Percentiles rank a stretch among this genome's conserved stretches.
Evolutionary conservation across 371 early-diverging fungal genomes (phyloP).

Genomic region (Dentiscutata heterogama): DNA sequence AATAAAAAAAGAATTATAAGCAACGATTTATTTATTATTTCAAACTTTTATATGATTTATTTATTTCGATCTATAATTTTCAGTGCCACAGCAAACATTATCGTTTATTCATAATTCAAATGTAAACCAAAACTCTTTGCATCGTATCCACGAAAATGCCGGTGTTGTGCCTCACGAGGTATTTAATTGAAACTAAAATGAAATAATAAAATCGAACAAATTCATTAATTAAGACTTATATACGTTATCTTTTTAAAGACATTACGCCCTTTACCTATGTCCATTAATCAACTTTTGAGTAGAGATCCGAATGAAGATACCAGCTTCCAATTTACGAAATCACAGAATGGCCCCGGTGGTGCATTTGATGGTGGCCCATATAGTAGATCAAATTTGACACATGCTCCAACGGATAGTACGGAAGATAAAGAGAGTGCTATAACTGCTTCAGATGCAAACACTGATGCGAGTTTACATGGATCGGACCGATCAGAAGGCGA

Average conservation of each 20-base stretch:
- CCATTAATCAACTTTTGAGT: constrained; percentile 21
- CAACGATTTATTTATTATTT: neutral
- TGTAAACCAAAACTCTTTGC: constrained; percentile 13
- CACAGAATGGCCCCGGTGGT: constrained; percentile 20
- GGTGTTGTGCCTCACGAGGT: constrained; percentile 13
- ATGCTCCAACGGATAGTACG: neutral
- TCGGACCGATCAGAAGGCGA: constrained; percentile 20
- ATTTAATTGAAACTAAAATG: neutral
- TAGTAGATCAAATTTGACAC: constrained; percentile 10
- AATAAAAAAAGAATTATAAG: neutral
- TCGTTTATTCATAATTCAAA: neutral
- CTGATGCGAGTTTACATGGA: neutral
- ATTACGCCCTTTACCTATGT: constrained; percentile 29
- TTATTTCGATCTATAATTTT: neutral
- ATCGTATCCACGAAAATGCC: neutral
- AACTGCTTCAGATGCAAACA: constrained; percentile 11
- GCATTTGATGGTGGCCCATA: neutral
- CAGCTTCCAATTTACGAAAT: constrained; percentile 20
- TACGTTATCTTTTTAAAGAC: neutral
- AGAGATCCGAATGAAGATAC: constrained; percentile 29
- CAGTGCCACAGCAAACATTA: neutral
- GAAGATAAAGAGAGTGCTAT: constrained; percentile 26
- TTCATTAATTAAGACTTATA: neutral
- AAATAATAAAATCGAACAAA: neutral
- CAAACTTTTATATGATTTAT: neutral